Evolutionary conservation across 148 eudicot species (phyloP), one percentile per base, ranked within the genome.

Genomic region (Spergularia bocconei): DNA sequence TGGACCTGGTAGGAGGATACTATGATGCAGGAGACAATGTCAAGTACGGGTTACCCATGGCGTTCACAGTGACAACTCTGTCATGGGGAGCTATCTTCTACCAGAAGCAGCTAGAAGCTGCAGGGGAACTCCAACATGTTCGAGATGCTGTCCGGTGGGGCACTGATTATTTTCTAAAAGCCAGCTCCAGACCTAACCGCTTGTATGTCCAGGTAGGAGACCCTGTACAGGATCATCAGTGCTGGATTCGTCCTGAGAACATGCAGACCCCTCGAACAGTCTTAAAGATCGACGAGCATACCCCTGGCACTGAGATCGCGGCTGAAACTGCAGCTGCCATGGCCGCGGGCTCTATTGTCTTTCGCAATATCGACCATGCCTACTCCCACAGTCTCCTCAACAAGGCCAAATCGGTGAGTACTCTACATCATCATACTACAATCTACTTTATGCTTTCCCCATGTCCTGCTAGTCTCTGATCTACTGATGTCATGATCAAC

Each of bases 21-120:
- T 93, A 93, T 52, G 98, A 93, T 44, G 98, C 98, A 16, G 98
- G 98, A 25, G 98, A 93, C 80, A 93, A 93, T 67, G 97, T 93
- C 1, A 93, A 93, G 80, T 93, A 82, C 61, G 98, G 98, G 8
- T 57, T 91, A 63, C 98, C 98, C 2, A 89, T 93, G 97, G 98
- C 97, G 0, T 93, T 93, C 80, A 93, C 98, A 0, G 78, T 91
- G 0, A 89, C 98, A 41, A 93, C 97, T 11, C 60, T 93, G 23
- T 78, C 97, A 4, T 91, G 97, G 93, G 85, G 82, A 47, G 89
- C 94, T 14, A 68, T 84, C 12, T 78, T 73, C 39, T 91, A 93
- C 63, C 48, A 64, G 17, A 57, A 87, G 19, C 84, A 93, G 83
- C 72, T 93, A 2, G 67, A 82, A 51, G 77, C 86, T 0, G 79